Evolutionary conservation across 2,329 filamentous ascomycete genomes (phyloP), one percentile per base, ranked within the genome.

Genomic region (Ceratocystis harringtonii): DNA sequence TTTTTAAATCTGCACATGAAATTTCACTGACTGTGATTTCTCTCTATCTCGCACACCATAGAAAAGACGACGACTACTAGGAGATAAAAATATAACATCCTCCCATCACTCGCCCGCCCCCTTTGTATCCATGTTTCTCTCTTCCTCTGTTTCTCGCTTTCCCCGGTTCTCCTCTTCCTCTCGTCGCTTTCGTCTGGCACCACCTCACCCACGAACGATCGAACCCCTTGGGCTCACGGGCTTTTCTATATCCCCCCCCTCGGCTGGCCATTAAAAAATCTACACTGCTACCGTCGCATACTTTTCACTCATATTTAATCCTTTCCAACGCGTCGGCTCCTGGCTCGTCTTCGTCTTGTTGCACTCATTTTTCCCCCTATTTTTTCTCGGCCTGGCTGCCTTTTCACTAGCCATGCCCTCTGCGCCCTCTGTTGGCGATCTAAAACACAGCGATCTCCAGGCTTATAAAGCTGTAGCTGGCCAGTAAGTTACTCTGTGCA

Each of bases 381-480:
- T 15, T 41, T 41, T 41, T 41, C 36, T 41, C 36, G 36, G 36
- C 36, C 36, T 41, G 36, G 4, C 12, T 41, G 36, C 36, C 36
- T 15, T 10, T 10, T 19, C 32, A n/a, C 55, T 7, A 58, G 55
- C 19, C 17, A 58, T 58, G 55, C 55, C 55, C 32, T 36, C 55
- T 22, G 6, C 25, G 28, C 30, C 55, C 36, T 5, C 36, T 5
- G 22, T 58, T n/a, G 28, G n/a, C 28, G n/a, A 10, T 17, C 25
- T 66, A 17, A 66, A 63, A 43, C 66, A 63, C 61, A 61, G 70
- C 66, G 68, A 69, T 67, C 63, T 68, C 65, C 73, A 70, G 57
- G 78, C 78, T 64, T 94, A 88, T 70, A 81, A 90, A 72, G 89
- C 87, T 62, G 90, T 91, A 68, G 90, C 90, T 68, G 90, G 90